A percentile compares a stretch with the other conserved stretches of the same genome.
These are phyloP conservation scores for Zopfia rhizophila DNA, from an alignment of 2,329 filamentous ascomycete genomes.

Conservation along the genomic window DNA sequence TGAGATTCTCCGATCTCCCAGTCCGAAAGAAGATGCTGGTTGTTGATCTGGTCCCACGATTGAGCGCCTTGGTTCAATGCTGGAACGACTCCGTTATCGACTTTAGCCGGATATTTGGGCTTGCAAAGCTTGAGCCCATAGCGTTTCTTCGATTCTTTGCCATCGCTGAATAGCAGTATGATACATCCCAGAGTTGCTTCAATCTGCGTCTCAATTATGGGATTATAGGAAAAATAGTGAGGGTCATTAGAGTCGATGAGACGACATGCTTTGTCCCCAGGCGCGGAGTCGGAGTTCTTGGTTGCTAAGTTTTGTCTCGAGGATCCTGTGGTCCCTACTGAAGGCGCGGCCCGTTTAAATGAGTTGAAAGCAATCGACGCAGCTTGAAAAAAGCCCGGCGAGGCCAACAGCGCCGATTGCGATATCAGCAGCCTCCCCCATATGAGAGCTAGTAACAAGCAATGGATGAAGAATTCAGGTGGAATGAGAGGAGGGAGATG, in stretches of 20 bases:
- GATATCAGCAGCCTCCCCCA: constrained; percentile 16
- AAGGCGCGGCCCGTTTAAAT: constrained; percentile 14
- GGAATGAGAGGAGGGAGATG: too few species aligned
- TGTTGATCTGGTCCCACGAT: too few species aligned
- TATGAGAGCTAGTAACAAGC: too few species aligned
- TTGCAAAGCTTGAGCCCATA: constrained; percentile 11
- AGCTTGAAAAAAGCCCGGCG: constrained; percentile 7
- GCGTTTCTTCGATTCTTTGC: constrained; percentile 5
- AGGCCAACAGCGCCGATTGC: constrained; percentile 14
- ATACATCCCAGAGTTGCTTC: constrained; percentile 13
- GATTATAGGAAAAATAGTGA: constrained; percentile 8
- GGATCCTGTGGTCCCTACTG: constrained; percentile 13
- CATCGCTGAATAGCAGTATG: constrained; percentile 11
- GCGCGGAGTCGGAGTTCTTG: constrained; percentile 17
- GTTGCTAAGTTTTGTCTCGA: constrained; percentile 19
- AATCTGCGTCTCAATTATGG: constrained; percentile 4
- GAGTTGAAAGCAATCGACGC: constrained; percentile 13
- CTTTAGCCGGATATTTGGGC: too few species aligned
- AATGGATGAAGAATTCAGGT: too few species aligned
- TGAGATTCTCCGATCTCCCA: background rate
- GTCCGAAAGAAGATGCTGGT: too few species aligned
- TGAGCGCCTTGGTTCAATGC: too few species aligned
- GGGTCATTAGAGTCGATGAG: constrained; percentile 8
- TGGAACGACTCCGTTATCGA: too few species aligned
- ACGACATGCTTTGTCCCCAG: constrained; percentile 16